Evolutionary conservation across 2,329 filamentous ascomycete genomes (phyloP), one percentile per base, ranked within the genome.

Genomic region (Xylaria sp.): DNA sequence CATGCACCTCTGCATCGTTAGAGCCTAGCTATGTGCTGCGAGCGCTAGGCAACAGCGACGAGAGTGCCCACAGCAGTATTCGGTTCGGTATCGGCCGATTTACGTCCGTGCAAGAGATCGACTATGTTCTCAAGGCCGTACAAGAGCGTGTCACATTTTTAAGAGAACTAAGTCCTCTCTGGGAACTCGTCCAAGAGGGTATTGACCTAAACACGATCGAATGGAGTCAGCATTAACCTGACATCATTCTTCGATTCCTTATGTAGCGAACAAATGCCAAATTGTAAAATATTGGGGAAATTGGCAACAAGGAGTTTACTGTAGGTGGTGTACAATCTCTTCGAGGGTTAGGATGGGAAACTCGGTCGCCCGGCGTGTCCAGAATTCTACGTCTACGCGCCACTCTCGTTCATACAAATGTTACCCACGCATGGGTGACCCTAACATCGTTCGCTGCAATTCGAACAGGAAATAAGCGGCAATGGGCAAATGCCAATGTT

Each of bases 181-280:
- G 96, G 96, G 96, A 99, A 83, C 83, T 99, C 73, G 96, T 99
- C 13, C 96, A 99, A 83, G 96, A 99, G 81, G 96, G 96, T 18
- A 89, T 99, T 72, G 96, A 97, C 79, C 84, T 99, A 74, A 93
- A 97, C 82, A 97, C 94, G 52, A 99, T 99, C 77, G 91, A 99
- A 83, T 99, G 96, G 96, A 97, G 92, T 79, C 94, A 98, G 84
- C 96, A 99, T 82, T 98, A 85, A 88, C 49, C 15, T 13, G n/a
- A 41, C 13, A 6, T 25, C 9, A 4, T 52, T 23, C 46, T 1
- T 52, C 7, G n/a, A 43, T 55, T 59, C 6, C 10, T 55, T 62
- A 36, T 61, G 5, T 39, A 6, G 36, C 48, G 49, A 52, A 33
- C 12, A 46, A 39, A 52, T 6, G 31, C 39, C 23, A 23, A n/a